Conservation (phyloP, 345 rosid genomes). For the Zanthoxylum bungeanum region DNA sequence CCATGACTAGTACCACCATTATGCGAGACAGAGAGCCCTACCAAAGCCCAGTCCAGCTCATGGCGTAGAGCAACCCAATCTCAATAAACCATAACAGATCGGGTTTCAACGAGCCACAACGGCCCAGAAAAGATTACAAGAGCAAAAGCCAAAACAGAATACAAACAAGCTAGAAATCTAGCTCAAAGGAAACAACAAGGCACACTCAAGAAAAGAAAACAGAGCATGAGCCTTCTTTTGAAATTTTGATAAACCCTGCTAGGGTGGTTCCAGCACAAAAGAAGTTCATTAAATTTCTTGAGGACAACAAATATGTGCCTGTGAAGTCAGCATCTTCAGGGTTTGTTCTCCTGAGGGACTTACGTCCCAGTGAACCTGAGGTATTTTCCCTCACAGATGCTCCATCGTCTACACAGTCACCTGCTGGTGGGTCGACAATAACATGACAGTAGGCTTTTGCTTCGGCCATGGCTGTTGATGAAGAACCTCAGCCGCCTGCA, state of each 20-base stretch:
- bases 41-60: too few relatives aligned
- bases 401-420: slow-evolving; percentile 63
- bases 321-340: slow-evolving; percentile 93
- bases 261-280: slow-evolving; percentile 95
- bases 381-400: slow-evolving; percentile 90
- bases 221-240: slow-evolving; percentile 84
- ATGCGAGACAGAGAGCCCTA: too few relatives aligned
- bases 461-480: slow-evolving; percentile 90
- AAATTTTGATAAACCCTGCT: slow-evolving; percentile 92
- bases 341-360: slow-evolving; percentile 84
- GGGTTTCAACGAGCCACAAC: too few relatives aligned
- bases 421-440: slow-evolving; percentile 53
- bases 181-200: too few relatives aligned
- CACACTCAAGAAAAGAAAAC: slow-evolving; percentile 76
- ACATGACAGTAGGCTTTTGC: slow-evolving; percentile 71
- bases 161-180: too few relatives aligned
- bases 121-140: too few relatives aligned
- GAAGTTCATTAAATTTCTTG: slow-evolving; percentile 75
- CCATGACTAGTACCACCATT: too few relatives aligned
- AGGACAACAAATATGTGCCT: slow-evolving; percentile 86
- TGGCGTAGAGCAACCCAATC: too few relatives aligned
- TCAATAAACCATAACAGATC: too few relatives aligned
- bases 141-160: too few relatives aligned
- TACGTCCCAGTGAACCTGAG: slow-evolving; percentile 76
- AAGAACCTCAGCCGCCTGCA: slow-evolving; percentile 98